phyloP scores from a whole-genome alignment of 2,329 filamentous ascomycete genomes.

The Exophiala phaeomuriformis region DNA sequence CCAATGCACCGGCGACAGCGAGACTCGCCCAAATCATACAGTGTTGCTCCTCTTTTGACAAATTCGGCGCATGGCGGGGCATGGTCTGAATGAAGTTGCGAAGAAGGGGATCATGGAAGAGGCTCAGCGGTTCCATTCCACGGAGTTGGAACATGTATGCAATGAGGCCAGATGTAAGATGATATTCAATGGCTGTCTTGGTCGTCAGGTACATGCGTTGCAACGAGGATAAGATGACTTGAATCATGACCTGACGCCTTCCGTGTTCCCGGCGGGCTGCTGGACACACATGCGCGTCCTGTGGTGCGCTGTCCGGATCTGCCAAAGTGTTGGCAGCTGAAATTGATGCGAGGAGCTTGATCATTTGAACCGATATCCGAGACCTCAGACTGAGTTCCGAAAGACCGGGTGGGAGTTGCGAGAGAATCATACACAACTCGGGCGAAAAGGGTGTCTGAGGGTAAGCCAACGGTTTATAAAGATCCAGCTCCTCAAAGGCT shows the following conservation, averaged over 20 bases:
- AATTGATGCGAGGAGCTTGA: constrained; percentile 19
- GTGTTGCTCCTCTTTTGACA: constrained; percentile 11
- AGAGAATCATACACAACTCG: constrained; percentile 17
- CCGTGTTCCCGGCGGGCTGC: constrained; percentile 4
- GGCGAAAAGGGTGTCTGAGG: constrained; percentile 19
- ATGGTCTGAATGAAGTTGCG: constrained; percentile 19
- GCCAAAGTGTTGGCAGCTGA: constrained; percentile 6
- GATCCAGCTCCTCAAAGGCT: constrained; percentile 18
- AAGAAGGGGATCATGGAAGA: constrained; percentile 26
- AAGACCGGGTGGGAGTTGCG: constrained; percentile 18
- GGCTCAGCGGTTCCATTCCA: constrained; percentile 12
- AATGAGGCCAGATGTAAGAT: constrained; percentile 19
- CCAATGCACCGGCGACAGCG: constrained; percentile 18
- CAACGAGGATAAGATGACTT: constrained; percentile 21
- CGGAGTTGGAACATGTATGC: constrained; percentile 21
- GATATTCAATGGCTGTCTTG: constrained; percentile 12
- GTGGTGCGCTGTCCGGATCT: not conserved
- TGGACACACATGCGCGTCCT: not conserved
- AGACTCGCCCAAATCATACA: constrained; percentile 20
- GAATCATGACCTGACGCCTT: constrained; percentile 11
- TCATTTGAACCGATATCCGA: constrained; percentile 22
- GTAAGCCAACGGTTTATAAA: constrained; percentile 20
- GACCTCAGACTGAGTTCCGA: constrained; percentile 18
- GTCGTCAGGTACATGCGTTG: constrained; percentile 21
- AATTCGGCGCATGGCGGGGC: constrained; percentile 12